These are phyloP conservation scores for Sarocladium strictum DNA, from an alignment of 2,329 filamentous ascomycete genomes.

Conservation along the genomic window DNA sequence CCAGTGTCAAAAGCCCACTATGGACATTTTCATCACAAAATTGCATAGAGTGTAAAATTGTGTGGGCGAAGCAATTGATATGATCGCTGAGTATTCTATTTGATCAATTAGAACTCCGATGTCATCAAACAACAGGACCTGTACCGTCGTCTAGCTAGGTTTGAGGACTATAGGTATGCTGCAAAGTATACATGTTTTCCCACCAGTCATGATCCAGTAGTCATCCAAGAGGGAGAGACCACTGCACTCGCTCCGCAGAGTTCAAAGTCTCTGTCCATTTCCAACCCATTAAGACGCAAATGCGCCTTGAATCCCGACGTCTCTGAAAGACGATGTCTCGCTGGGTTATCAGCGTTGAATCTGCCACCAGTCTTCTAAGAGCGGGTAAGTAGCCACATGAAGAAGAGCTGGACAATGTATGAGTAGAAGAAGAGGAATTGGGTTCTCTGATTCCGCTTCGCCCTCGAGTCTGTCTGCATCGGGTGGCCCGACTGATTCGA, in stretches of 20 bases:
- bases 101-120: too few species aligned
- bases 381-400: constrained; percentile 74
- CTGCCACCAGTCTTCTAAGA: constrained; percentile 20
- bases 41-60: too few species aligned
- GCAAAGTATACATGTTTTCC: background rate
- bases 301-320: background rate
- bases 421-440: constrained; percentile 94
- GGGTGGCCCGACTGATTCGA: constrained; percentile 58
- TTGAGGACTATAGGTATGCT: too few species aligned
- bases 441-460: constrained; percentile 80
- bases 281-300: background rate
- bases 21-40: too few species aligned
- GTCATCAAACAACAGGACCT: too few species aligned
- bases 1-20: too few species aligned
- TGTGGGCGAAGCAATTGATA: too few species aligned
- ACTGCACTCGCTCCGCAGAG: background rate
- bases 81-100: too few species aligned
- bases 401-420: constrained; percentile 86
- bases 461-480: constrained; percentile 67
- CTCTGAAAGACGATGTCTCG: background rate
- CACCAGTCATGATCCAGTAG: background rate
- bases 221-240: background rate
- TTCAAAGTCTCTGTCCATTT: background rate
- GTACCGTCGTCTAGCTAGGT: too few species aligned
- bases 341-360: background rate